A percentile compares a stretch with the other conserved stretches of the same genome.
Conservation (phyloP, 2,329 filamentous ascomycete genomes). For the Aspergillus texensis region DNA sequence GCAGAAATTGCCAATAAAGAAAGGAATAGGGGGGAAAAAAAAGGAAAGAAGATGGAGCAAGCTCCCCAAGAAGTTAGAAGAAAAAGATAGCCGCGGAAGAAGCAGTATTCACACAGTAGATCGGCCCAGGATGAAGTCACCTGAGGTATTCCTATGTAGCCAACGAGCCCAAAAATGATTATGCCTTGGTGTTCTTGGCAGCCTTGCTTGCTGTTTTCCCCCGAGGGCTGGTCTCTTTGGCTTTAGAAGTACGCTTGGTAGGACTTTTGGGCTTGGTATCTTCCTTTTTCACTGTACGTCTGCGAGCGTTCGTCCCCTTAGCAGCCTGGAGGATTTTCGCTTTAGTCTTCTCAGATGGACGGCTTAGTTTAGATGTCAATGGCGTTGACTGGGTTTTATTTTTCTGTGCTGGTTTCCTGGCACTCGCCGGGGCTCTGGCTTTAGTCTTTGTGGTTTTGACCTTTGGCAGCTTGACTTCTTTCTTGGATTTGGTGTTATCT, state of each 20-base stretch:
- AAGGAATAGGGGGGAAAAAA: not conserved
- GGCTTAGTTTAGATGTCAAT: constrained; percentile 27
- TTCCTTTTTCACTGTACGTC: constrained; percentile 19
- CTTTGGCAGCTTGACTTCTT: constrained; percentile 31
- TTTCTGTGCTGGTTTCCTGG: constrained; percentile 16
- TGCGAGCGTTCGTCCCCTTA: constrained; percentile 24
- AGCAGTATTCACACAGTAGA: not conserved
- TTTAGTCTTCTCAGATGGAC: constrained; percentile 34
- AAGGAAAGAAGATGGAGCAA: not conserved
- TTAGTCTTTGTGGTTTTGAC: constrained; percentile 32
- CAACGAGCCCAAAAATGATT: not conserved
- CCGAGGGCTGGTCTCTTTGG: not conserved
- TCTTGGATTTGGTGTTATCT: constrained; percentile 19
- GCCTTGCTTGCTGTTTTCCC: not conserved
- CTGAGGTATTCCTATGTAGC: not conserved
- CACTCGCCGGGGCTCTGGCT: constrained; percentile 27
- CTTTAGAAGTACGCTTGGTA: constrained; percentile 1
- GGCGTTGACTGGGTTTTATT: constrained; percentile 19
- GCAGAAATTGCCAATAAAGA: not conserved
- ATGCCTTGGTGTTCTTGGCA: not conserved
- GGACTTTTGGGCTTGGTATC: constrained; percentile 1
- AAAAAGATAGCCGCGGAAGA: not conserved
- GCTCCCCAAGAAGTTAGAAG: not conserved
- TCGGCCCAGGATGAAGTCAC: too few species aligned
- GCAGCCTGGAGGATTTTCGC: constrained; percentile 30